Base-by-base conservation (phyloP, 2,329 filamentous ascomycete species). In the Aspergillus awamori region DNA sequence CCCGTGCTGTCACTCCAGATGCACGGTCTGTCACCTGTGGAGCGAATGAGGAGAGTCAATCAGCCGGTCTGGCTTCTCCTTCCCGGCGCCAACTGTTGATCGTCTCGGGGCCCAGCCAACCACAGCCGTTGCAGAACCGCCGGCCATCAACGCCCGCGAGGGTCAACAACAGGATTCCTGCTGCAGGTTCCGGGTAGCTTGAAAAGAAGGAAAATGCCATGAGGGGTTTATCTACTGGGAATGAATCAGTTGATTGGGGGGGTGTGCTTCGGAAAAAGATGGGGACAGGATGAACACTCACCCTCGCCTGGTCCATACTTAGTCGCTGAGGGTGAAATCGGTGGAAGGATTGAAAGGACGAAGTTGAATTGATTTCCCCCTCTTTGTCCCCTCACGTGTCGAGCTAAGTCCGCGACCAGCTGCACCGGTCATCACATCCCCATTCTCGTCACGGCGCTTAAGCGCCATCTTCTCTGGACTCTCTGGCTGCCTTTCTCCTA, bases 31-130 rank as follows among this genome's bases (percentile, higher is more conserved):
- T 69, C 67, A 69, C 67, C 43, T 28, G 26, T 13, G n/a, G 39
- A 60, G 45, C 66, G 55, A 67, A 69, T 63, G 60, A 61, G 49
- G 30, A 17, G 54, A 39, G 55, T 53, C 63, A 55, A 58, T 60
- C 56, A 67, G 63, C 64, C 64, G 66, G 60, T 66, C 64, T 66
- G 63, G 55, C 66, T 65, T 65, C 65, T 64, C 62, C 64, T 59
- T 58, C 59, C 69, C 68, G 69, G 72, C 72, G 70, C 71, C 69
- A 71, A 71, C 43, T 45, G 62, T 58, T 68, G 67, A 73, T 72
- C 67, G 67, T 48, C 67, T 63, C 49, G 20, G 20, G 39, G 39
- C 22, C 43, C 58, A 66, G 63, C 72, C 72, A 75, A 75, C 70
- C 71, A 74, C 33, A 66, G 28, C 20, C 11, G 36, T 24, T 64